Percentiles rank a stretch among this genome's conserved stretches.
phyloP scores from a whole-genome alignment of 1,284 basidiomycete genomes.

The Acaromyces ingoldii region DNA sequence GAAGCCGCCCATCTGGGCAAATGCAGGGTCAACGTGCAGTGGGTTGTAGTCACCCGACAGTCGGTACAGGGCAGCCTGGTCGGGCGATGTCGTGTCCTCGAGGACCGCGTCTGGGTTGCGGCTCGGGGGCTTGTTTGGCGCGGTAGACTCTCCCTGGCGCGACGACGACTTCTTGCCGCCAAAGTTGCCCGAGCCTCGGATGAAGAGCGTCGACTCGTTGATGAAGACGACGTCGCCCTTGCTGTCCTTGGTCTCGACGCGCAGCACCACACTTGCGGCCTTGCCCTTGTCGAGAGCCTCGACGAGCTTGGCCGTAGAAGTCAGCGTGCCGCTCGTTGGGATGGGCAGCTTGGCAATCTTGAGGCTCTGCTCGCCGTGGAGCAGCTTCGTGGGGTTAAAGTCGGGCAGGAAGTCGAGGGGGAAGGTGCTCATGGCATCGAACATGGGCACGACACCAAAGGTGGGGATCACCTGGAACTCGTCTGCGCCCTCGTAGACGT shows the following conservation, averaged over 20 bases:
- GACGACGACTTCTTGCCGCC: conserved; percentile 80
- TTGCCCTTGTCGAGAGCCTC: conserved; percentile 63
- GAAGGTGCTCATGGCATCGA: conserved; percentile 52
- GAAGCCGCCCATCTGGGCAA: conserved; percentile 90
- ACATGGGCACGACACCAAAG: conserved; percentile 94
- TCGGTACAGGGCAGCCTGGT: conserved; percentile 67
- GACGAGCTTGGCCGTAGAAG: conserved; percentile 70
- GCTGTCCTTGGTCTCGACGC: conserved; percentile 36
- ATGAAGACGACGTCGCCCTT: conserved; percentile 82
- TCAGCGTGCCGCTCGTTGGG: conserved; percentile 72
- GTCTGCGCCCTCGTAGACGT: conserved; percentile 84
- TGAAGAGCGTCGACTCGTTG: conserved; percentile 86
- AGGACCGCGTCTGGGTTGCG: conserved; percentile 46
- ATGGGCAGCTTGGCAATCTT: conserved; percentile 68
- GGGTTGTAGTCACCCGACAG: conserved; percentile 87
- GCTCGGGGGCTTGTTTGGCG: conserved; percentile 70
- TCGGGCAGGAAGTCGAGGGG: conserved; percentile 83
- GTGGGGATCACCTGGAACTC: conserved; percentile 82
- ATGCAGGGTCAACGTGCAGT: conserved; percentile 86
- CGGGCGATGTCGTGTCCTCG: conserved; percentile 40
- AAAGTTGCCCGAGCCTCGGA: conserved; percentile 91
- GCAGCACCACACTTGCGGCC: conserved; percentile 32
- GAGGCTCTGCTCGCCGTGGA: conserved; percentile 96
- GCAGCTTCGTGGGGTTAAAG: conserved; percentile 88
- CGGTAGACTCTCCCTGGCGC: conserved; percentile 85